Conservation (phyloP, 164 flowering plant genomes). For the Cinnamomum micranthum region DNA sequence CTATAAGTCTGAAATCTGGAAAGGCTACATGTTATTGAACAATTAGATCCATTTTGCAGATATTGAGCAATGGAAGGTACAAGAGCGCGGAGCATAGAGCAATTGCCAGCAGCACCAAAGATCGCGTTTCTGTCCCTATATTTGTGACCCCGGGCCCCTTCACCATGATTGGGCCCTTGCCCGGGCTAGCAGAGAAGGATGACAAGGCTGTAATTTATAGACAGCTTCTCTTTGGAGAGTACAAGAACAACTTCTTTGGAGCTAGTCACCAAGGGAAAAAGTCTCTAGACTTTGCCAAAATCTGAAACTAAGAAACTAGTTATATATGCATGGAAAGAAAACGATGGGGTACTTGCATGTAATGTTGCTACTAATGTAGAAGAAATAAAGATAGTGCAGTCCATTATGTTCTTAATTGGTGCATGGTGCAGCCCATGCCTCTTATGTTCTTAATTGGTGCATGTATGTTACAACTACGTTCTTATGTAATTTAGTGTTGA, state of each 20-base stretch:
- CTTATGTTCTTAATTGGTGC: no score
- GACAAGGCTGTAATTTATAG: slow-evolving; percentile 13
- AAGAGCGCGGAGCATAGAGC: slow-evolving; percentile 24
- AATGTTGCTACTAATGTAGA: no score
- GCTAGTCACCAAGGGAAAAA: slow-evolving; percentile 15
- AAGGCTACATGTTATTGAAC: no score
- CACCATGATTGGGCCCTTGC: slow-evolving; percentile 17
- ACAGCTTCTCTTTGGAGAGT: slow-evolving; percentile 16
- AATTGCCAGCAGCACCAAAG: slow-evolving; percentile 12
- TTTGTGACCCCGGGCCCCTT: slow-evolving; percentile 16
- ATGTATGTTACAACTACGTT: no score
- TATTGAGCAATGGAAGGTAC: slow-evolving; percentile 22
- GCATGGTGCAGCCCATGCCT: no score
- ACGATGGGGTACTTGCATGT: no score
- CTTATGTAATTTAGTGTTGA: no score
- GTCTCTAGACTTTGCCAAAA: slow-evolving; percentile 17
- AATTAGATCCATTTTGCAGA: slow-evolving; percentile 2
- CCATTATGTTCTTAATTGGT: no score
- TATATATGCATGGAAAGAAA: no score
- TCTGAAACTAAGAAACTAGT: neutral
- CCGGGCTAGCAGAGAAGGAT: slow-evolving; percentile 13
- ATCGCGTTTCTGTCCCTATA: slow-evolving; percentile 17
- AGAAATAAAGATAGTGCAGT: no score
- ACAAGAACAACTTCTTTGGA: slow-evolving; percentile 15
- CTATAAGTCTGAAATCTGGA: no score